Base-by-base conservation (phyloP, 2,329 filamentous ascomycete genomes). In the Juglanconis juglandina region DNA sequence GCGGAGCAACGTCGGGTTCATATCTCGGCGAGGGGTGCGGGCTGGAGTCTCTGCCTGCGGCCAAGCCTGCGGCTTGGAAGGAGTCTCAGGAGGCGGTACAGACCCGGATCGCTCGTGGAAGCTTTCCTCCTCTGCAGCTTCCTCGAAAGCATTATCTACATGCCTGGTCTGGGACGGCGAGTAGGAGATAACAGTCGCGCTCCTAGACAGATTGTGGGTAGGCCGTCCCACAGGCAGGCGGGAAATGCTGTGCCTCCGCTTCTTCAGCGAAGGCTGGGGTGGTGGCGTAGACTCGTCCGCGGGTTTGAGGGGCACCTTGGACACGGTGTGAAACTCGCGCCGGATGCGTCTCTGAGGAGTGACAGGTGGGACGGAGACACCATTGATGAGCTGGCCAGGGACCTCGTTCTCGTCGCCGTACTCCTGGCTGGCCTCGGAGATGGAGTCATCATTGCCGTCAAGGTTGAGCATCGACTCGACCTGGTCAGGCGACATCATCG, bases 241-340 rank as follows among this genome's bases (percentile, higher is more conserved):
- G 0, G 82, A 80, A 24, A 75, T 78, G 59, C 81, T 84, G 63
- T 79, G 76, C 65, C 81, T 79, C 37, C 79, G 79, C 65, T 78
- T 79, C 69, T 81, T 83, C 24, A 69, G 60, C 50, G 73, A 65
- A 62, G 79, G 72, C 59, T 76, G 74, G 17, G 54, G 57, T n/a
- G 59, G 49, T 39, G 82, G 73, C 56, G 83, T 76, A 68, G 81
- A 75, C 69, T 89, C 73, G 67, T 85, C 88, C 32, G 87, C 86
- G 3, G 86, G 79, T 72, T 91, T 91, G 46, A 93, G 75, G 1
- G 90, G 89, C 4, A 93, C 85, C 73, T 92, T 93, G 33, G 88
- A 90, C 0, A 90, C 86, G 0, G 90, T 93, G 71, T 90, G 85
- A 64, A 88, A 84, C n/a, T 81, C 77, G 58, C 79, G 78, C n/a